Percentiles rank a stretch among this genome's conserved stretches.
These are phyloP conservation scores for Leccinum imitatum DNA, from an alignment of 768 basidiomycete genomes.

Conservation along the genomic window DNA sequence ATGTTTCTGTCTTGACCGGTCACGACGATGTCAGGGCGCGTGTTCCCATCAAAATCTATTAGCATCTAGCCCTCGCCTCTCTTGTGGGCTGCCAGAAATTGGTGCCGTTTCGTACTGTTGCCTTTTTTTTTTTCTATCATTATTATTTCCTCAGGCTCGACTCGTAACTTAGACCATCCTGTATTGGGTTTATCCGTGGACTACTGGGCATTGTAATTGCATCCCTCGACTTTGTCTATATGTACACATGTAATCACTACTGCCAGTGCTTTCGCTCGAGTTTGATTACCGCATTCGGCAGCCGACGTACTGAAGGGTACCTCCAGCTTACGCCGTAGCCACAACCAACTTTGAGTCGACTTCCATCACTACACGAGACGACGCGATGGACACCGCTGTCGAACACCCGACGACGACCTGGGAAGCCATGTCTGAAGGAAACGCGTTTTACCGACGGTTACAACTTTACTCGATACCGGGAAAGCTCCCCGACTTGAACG, in stretches of 20 bases:
- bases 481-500: constrained; percentile 72
- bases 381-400: constrained; percentile 37
- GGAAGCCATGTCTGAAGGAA: constrained; percentile 88
- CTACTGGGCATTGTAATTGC: constrained; percentile 9
- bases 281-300: constrained; percentile 5
- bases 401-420: constrained; percentile 82
- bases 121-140: neutral
- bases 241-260: neutral
- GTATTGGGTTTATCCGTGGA: neutral
- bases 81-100: neutral
- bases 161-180: constrained; percentile 5
- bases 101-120: neutral
- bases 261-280: no score
- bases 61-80: constrained; percentile 7
- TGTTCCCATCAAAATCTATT: constrained; percentile 59
- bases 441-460: constrained; percentile 84
- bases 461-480: constrained; percentile 82
- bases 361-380: neutral
- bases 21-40: constrained; percentile 62
- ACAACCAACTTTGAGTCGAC: neutral
- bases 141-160: neutral
- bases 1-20: constrained; percentile 64
- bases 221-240: neutral
- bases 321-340: neutral
- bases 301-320: neutral